A percentile compares a stretch with the other conserved stretches of the same genome.
phyloP scores from a whole-genome alignment of 1,284 basidiomycete genomes.

The Ustilago loliicola region DNA sequence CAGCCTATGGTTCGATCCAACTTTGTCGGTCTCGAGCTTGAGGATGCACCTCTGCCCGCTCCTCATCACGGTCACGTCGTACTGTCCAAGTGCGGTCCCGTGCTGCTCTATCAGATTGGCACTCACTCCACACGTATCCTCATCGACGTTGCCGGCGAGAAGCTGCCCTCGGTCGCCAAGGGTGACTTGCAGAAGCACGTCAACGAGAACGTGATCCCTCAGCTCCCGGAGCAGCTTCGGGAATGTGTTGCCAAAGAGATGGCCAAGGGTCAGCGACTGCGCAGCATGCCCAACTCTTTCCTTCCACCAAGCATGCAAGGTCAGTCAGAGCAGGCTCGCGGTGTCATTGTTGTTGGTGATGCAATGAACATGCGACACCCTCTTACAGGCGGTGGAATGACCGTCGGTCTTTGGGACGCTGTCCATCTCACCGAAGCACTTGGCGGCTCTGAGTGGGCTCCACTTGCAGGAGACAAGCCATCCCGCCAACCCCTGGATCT shows the following conservation, averaged over 20 bases:
- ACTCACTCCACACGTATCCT: slow-evolving; percentile 86
- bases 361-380: slow-evolving; percentile 99
- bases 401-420: slow-evolving; percentile 69
- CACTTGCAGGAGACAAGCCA: slow-evolving; percentile 23
- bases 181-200: slow-evolving; percentile 72
- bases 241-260: slow-evolving; percentile 56
- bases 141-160: slow-evolving; percentile 84
- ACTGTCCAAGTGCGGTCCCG: slow-evolving; percentile 80
- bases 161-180: slow-evolving; percentile 81
- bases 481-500: slow-evolving; percentile 48
- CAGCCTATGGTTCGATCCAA: slow-evolving; percentile 77
- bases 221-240: slow-evolving; percentile 63
- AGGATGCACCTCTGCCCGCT: slow-evolving; percentile 82
- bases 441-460: slow-evolving; percentile 60
- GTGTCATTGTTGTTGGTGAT: slow-evolving; percentile 90
- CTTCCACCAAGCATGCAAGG: slow-evolving; percentile 88
- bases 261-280: slow-evolving; percentile 65
- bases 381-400: slow-evolving; percentile 81
- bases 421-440: slow-evolving; percentile 65
- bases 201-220: slow-evolving; percentile 60
- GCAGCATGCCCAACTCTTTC: slow-evolving; percentile 96
- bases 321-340: slow-evolving; percentile 74
- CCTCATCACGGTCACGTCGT: slow-evolving; percentile 89
- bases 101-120: slow-evolving; percentile 89
- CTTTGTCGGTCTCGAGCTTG: slow-evolving; percentile 84